Evolutionary conservation across 164 flowering plant genomes (phyloP).

Genomic region (Amborella trichopoda): DNA sequence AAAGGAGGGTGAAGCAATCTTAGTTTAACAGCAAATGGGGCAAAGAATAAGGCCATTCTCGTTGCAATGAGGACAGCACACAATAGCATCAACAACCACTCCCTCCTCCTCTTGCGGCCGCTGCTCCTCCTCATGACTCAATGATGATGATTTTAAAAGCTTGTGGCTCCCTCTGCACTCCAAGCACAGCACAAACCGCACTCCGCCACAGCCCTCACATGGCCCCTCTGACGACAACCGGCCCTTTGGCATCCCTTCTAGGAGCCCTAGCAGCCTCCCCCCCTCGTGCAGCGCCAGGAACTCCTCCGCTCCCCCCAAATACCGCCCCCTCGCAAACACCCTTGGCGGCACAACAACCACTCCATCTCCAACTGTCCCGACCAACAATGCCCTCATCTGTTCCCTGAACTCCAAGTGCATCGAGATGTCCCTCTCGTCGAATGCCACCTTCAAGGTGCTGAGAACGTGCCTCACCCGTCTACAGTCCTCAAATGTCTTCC

Average conservation of each 20-base stretch:
- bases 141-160: slow-evolving; percentile 13
- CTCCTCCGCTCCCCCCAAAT: slow-evolving; percentile 72
- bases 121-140: slow-evolving; percentile 8
- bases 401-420: slow-evolving; percentile 66
- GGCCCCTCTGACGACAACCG: slow-evolving; percentile 6
- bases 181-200: slow-evolving; percentile 46
- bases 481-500: slow-evolving; percentile 79
- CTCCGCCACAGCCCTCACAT: slow-evolving; percentile 41
- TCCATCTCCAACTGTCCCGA: slow-evolving; percentile 19
- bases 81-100: too few relatives aligned
- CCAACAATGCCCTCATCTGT: slow-evolving; percentile 53
- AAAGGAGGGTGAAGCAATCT: not conserved
- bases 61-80: slow-evolving; percentile 58
- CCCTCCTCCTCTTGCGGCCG: too few relatives aligned
- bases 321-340: slow-evolving; percentile 72
- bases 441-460: slow-evolving; percentile 36
- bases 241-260: slow-evolving; percentile 37
- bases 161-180: slow-evolving; percentile 65
- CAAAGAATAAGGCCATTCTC: slow-evolving; percentile 77
- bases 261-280: slow-evolving; percentile 47
- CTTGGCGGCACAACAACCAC: slow-evolving; percentile 48
- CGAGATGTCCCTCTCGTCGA: slow-evolving; percentile 64
- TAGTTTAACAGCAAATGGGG: slow-evolving; percentile 42
- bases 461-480: slow-evolving; percentile 34
- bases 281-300: slow-evolving; percentile 61